Evolutionary conservation across 805 yeast genomes (phyloP).

Genomic region (Teunomyces pallodes): DNA sequence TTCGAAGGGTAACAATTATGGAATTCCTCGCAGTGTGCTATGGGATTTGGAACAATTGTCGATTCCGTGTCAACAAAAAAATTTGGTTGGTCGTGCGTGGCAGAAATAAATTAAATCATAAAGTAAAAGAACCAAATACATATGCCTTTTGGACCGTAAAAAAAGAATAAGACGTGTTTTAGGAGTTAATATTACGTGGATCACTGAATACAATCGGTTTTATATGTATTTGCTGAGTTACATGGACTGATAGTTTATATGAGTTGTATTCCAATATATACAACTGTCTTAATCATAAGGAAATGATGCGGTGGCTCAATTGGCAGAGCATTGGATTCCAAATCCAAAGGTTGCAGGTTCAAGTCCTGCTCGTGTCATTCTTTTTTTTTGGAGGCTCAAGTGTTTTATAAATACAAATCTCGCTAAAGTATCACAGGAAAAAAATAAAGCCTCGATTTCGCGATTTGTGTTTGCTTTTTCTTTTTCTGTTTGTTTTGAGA

Average conservation of each 20-base stretch:
- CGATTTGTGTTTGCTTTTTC: not conserved
- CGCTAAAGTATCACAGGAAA: too few species aligned
- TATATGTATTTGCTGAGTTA: too few species aligned
- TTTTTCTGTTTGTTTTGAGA: not conserved
- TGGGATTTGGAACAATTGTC: conserved; percentile 1
- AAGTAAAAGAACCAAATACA: not conserved
- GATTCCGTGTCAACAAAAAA: conserved; percentile 16
- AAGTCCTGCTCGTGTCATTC: conserved; percentile 82
- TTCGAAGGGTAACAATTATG: not conserved
- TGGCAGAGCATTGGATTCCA: conserved; percentile 81
- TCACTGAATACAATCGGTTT: too few species aligned
- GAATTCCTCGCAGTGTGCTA: conserved; percentile 1
- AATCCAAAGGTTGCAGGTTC: conserved; percentile 86
- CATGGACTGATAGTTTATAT: not conserved
- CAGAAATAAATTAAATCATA: not conserved
- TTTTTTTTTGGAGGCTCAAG: not conserved
- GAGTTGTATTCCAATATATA: not conserved
- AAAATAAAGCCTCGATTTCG: too few species aligned
- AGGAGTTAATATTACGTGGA: too few species aligned
- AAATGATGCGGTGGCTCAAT: conserved; percentile 67
- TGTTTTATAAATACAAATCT: too few species aligned
- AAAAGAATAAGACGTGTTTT: not conserved
- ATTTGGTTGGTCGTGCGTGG: conserved; percentile 6
- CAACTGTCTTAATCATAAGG: not conserved
- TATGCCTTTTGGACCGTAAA: too few species aligned